Evolutionary conservation across 1,139 yeast species (phyloP).

Genomic region (Candida buenavistaensis): DNA sequence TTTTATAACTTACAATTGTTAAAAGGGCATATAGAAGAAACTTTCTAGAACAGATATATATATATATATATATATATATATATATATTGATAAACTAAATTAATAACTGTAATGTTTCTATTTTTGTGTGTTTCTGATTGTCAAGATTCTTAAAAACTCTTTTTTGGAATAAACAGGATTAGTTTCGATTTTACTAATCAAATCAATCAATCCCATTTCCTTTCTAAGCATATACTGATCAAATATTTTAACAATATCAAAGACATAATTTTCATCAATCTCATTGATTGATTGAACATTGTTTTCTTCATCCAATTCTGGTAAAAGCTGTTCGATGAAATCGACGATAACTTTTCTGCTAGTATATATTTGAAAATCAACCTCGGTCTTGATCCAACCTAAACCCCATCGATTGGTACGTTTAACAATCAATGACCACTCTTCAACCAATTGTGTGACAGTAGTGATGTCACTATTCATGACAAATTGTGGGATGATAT

Average conservation of each 20-base stretch:
- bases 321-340: constrained; percentile 14
- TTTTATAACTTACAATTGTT: constrained; percentile 63
- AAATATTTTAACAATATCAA: constrained; percentile 14
- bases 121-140: constrained; percentile 10
- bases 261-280: constrained; percentile 9
- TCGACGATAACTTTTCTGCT: constrained; percentile 13
- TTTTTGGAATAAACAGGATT: constrained; percentile 14
- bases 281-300: constrained; percentile 6
- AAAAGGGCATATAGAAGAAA: constrained; percentile 44
- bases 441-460: constrained; percentile 16
- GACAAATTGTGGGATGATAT: constrained; percentile 12
- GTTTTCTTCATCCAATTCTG: constrained; percentile 7
- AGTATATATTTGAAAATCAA: constrained; percentile 13
- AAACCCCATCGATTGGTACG: constrained; percentile 13
- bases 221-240: constrained; percentile 16
- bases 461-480: constrained; percentile 14
- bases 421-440: constrained; percentile 14
- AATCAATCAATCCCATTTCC: constrained; percentile 11
- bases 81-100: constrained; percentile 1
- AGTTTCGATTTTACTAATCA: constrained; percentile 12
- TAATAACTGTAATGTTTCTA: background rate
- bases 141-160: constrained; percentile 15
- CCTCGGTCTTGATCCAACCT: constrained; percentile 16
- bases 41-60: constrained; percentile 7
- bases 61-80: background rate